A percentile compares a stretch with the other conserved stretches of the same genome.
phyloP scores from a whole-genome alignment of 2,329 filamentous ascomycete genomes.

The Colletotrichum falcatum region DNA sequence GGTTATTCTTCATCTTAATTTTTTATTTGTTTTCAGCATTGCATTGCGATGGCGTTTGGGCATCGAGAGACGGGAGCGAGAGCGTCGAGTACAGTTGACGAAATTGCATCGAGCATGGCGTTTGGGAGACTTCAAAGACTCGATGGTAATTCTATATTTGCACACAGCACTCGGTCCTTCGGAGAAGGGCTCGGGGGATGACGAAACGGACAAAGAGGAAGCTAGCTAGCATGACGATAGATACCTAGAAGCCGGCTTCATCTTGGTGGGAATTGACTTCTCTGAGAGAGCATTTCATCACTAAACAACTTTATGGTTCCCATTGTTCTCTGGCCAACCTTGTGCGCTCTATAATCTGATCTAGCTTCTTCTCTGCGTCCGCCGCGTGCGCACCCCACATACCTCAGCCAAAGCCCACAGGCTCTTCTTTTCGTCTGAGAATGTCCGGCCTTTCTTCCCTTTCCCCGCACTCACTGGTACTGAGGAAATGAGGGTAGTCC shows the following conservation, averaged over 20 bases:
- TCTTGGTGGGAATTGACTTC: conserved; percentile 8
- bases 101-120: conserved; percentile 32
- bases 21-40: conserved; percentile 12
- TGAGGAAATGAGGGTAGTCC: conserved; percentile 1
- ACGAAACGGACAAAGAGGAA: background rate
- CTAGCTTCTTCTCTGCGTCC: background rate
- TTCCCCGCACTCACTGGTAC: background rate
- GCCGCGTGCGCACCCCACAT: background rate
- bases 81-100: conserved; percentile 9
- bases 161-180: conserved; percentile 30
- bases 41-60: conserved; percentile 38
- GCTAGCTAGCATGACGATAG: conserved; percentile 5
- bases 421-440: conserved; percentile 23
- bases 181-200: background rate
- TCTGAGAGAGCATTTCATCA: background rate
- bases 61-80: background rate
- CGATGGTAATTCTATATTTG: background rate
- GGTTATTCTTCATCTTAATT: background rate
- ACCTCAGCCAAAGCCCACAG: too few relatives aligned
- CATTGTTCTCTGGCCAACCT: background rate
- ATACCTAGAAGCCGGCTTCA: conserved; percentile 28
- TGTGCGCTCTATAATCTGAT: background rate
- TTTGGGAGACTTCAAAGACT: conserved; percentile 9
- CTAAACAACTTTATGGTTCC: background rate
- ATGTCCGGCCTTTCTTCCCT: too few relatives aligned